Percentiles rank a stretch among this genome's conserved stretches.
phyloP scores from a whole-genome alignment of 768 basidiomycete genomes.

The Leccinum subgranulosum region DNA sequence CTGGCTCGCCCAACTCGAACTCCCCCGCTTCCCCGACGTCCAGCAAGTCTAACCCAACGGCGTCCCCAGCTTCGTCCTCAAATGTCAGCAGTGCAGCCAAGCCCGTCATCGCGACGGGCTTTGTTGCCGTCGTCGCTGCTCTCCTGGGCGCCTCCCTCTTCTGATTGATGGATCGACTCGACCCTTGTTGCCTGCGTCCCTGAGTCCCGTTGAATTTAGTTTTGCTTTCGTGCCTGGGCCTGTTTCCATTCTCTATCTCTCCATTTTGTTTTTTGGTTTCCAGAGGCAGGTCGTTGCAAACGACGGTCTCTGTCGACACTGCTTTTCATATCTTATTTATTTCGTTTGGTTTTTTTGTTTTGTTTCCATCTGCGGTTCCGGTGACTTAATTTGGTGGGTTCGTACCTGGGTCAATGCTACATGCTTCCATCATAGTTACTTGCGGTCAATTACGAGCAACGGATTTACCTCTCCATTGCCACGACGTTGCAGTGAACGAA shows the following conservation, averaged over 20 bases:
- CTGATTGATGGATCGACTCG: conserved; percentile 4
- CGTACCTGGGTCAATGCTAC: not conserved
- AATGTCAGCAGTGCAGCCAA: conserved; percentile 21
- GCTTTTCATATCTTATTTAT: not conserved
- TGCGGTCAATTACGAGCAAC: not conserved
- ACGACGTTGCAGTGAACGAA: not conserved
- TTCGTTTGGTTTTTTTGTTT: not conserved
- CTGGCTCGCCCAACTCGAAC: conserved; percentile 9
- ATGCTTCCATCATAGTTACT: not conserved
- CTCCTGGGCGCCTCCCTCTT: conserved; percentile 23
- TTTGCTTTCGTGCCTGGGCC: not conserved
- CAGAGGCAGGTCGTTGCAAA: not conserved
- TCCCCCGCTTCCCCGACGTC: not conserved
- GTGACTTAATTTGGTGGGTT: not conserved
- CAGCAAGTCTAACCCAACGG: not conserved
- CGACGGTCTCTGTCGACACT: not conserved
- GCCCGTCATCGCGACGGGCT: conserved; percentile 20
- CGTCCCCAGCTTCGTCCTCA: not conserved
- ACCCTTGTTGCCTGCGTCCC: not conserved
- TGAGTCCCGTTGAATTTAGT: not conserved
- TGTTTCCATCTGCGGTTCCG: not conserved
- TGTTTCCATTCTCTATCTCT: not conserved
- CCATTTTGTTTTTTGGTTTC: not conserved
- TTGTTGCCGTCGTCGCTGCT: conserved; percentile 19
- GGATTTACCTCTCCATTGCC: not conserved